These are phyloP conservation scores for Aristolochia californica DNA, from an alignment of 164 flowering plant species.

Conservation along the genomic window DNA sequence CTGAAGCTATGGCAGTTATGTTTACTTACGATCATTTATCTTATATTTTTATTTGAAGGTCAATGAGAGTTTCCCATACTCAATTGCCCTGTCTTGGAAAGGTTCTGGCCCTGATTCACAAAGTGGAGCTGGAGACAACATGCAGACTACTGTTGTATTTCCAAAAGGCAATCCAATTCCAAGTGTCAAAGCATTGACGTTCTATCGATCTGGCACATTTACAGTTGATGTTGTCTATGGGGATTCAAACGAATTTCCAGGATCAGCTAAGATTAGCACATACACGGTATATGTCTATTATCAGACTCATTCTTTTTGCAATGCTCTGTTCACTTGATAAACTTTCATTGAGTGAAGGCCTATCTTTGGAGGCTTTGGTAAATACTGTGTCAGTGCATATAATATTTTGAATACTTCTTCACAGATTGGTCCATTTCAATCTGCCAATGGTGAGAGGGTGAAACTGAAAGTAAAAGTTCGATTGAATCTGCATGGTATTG, in stretches of 20 bases:
- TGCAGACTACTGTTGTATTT: constrained; percentile 60
- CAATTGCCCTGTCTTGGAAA: constrained; percentile 79
- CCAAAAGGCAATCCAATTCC: constrained; percentile 81
- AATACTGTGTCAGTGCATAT: background rate
- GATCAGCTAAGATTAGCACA: constrained; percentile 63
- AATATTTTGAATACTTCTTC: background rate
- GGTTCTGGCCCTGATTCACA: constrained; percentile 53
- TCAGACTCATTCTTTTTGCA: background rate
- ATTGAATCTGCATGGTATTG: constrained; percentile 78
- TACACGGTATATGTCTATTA: constrained; percentile 39
- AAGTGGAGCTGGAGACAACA: constrained; percentile 47
- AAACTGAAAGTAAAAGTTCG: constrained; percentile 79
- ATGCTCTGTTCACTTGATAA: too few species aligned
- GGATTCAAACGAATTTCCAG: constrained; percentile 55
- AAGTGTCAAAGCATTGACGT: constrained; percentile 72
- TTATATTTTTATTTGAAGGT: constrained; percentile 30
- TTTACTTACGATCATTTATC: background rate
- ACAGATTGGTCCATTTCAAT: constrained; percentile 70
- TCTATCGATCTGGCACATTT: constrained; percentile 65
- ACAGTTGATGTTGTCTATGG: constrained; percentile 64
- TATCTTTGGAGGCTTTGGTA: too few species aligned
- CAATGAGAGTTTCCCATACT: constrained; percentile 65
- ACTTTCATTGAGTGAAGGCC: too few species aligned
- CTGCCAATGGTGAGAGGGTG: constrained; percentile 57
- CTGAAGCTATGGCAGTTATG: too few species aligned